Evolutionary conservation across 2,329 filamentous ascomycete species (phyloP), one percentile per base, ranked within the genome.

Genomic region (Tympanopsis confertula): DNA sequence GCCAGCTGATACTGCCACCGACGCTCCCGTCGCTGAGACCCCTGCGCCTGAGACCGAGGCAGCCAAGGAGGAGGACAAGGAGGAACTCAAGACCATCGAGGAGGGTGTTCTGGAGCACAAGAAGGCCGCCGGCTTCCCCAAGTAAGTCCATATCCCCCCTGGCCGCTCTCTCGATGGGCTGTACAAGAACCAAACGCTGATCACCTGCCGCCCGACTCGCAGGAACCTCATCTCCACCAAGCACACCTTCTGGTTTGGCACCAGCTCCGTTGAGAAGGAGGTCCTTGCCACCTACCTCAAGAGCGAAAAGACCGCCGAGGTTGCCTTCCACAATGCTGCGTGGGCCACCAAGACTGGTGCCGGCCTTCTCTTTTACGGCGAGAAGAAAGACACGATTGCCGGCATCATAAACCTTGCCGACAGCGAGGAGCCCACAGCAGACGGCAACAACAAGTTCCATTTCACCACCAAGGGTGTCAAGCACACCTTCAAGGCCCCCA

Each of bases 401-500:
- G 22, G 22, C 22, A n/a, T 26, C 22, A 26, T 26, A 7, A 26
- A 26, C 22, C 22, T 26, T 7, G 22, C 22, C 22, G 22, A 26
- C n/a, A 10, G 7, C 22, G n/a, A 7, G 7, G 22, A 26, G 22
- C 22, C 22, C 22, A n/a, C 7, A n/a, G 22, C 22, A 7, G 22
- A 26, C n/a, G 22, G 22, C 22, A 10, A 26, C 22, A n/a, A 7
- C 22, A 26, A 26, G 22, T 26, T 26, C 22, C 22, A 26, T n/a
- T 26, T 26, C 22, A 26, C 22, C 7, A 10, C 7, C 22, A 26
- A 26, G n/a, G 22, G 22, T n/a, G 22, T 26, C 22, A 26, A 26
- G 22, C 22, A 26, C 22, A 26, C 22, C 62, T 78, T 82, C 59
- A 74, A 80, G 63, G 74, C 76, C 37, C 48, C 56, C 45, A 69